Evolutionary conservation across 495 filamentous ascomycete genomes (phyloP), one percentile per base, ranked within the genome.

Genomic region (Hypoxylon rickii): DNA sequence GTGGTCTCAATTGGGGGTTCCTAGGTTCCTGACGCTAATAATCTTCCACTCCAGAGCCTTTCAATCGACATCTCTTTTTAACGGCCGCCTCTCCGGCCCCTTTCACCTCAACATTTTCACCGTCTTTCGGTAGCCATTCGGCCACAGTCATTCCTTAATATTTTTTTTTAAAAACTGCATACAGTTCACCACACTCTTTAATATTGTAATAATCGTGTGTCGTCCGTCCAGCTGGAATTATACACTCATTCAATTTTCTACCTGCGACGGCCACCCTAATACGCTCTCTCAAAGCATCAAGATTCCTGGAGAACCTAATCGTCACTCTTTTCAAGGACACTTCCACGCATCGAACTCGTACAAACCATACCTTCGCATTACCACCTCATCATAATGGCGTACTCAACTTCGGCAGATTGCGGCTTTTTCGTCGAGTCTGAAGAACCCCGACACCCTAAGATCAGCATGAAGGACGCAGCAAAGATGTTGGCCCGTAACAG

Each of bases 351-450:
- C 21, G n/a, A 62, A 50, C 51, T 45, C 56, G 44, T 55, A 60
- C 44, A 43, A 53, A 58, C 17, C 32, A 39, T 44, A 38, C 51
- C 16, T 39, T 61, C 37, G 47, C 47, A 37, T 13, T 11, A 48
- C 58, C 58, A 63, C 50, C 44, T 33, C 41, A 50, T 73, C 81
- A 86, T 69, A 67, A 97, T 96, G 92, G 89, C 88, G 57, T 89
- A 83, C 76, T 75, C 66, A 26, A 73, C 83, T 49, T 73, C 74
- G 44, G 77, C 73, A 45, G 79, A 84, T 66, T 73, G 69, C 70
- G 88, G 81, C 64, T 97, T 87, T 75, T 97, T 98, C 70, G 87
- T 96, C 57, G 94, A 97, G 71, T 82, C 81, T 44, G 83, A 90
- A 61, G 86, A 92, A 55, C 63, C 74, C 53, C 55, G 51, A 54